Conservation (phyloP, 169 alveolate genomes). For the Amoebophrya sp. region DNA sequence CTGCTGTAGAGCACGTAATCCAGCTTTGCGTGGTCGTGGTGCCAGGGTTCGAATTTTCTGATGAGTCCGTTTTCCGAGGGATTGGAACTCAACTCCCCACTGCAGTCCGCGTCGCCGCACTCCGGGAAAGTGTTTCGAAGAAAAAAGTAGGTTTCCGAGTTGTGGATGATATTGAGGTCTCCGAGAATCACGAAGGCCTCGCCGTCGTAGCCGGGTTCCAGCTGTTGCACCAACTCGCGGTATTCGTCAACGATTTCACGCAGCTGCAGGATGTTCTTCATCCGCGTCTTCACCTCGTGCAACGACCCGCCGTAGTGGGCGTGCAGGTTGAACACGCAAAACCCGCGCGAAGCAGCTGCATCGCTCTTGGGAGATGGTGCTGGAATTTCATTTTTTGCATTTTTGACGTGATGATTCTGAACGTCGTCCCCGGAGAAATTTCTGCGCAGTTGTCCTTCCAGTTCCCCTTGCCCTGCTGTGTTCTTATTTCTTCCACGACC, state of each 20-base stretch:
- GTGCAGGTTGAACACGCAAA: background rate
- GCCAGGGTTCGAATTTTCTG: background rate
- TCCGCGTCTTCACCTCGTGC: background rate
- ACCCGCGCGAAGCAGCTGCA: too few species aligned
- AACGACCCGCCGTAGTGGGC: background rate
- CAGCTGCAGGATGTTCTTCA: background rate
- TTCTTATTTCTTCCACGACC: too few species aligned
- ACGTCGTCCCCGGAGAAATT: too few species aligned
- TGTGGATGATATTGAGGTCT: background rate
- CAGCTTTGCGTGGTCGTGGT: background rate
- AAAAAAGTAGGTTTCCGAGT: background rate
- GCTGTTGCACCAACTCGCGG: background rate
- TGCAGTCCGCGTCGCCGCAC: background rate
- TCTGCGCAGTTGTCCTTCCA: too few species aligned
- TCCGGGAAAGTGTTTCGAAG: background rate
- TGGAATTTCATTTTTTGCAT: too few species aligned
- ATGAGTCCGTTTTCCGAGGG: background rate
- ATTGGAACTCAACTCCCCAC: background rate
- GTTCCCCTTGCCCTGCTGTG: too few species aligned
- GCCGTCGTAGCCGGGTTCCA: background rate
- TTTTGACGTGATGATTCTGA: too few species aligned
- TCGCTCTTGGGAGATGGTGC: too few species aligned
- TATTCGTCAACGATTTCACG: background rate
- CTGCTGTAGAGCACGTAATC: background rate
- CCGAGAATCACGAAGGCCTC: background rate